Percentiles rank a stretch among this genome's conserved stretches.
These are phyloP conservation scores for Candida germanica DNA, from an alignment of 805 yeast genomes.

Conservation along the genomic window DNA sequence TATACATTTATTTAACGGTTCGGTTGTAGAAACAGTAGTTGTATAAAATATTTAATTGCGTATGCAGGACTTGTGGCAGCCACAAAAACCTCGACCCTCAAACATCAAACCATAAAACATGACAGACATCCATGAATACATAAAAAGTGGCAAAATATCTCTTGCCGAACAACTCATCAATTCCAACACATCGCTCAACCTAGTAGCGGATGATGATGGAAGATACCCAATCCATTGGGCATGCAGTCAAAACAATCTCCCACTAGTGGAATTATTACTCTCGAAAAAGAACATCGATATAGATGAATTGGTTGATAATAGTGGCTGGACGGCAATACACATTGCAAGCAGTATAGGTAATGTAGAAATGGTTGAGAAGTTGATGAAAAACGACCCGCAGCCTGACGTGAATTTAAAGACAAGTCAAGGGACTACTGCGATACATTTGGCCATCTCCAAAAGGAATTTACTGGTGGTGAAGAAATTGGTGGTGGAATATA, in stretches of 20 bases:
- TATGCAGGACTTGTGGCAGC: too few species aligned
- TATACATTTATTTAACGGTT: too few species aligned
- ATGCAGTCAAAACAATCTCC: slow-evolving; percentile 55
- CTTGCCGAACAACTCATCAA: slow-evolving; percentile 50
- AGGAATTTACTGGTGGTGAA: slow-evolving; percentile 53
- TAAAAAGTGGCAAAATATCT: slow-evolving; percentile 54
- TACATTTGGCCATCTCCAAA: slow-evolving; percentile 77
- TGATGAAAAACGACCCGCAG: slow-evolving; percentile 47
- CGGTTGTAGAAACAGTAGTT: too few species aligned
- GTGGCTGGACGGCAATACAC: slow-evolving; percentile 90
- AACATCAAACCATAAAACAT: too few species aligned
- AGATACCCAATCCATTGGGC: slow-evolving; percentile 92
- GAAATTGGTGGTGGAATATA: slow-evolving; percentile 48
- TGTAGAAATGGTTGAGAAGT: slow-evolving; percentile 44
- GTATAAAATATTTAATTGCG: too few species aligned
- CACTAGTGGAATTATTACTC: slow-evolving; percentile 23
- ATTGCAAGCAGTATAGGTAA: slow-evolving; percentile 78
- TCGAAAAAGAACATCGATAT: slow-evolving; percentile 45
- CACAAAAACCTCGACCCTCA: too few species aligned
- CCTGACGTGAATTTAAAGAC: slow-evolving; percentile 66
- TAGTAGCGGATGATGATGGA: slow-evolving; percentile 62
- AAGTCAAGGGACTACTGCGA: slow-evolving; percentile 64
- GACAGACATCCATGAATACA: slow-evolving; percentile 55
- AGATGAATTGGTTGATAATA: slow-evolving; percentile 64
- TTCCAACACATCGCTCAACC: slow-evolving; percentile 46